A percentile compares a stretch with the other conserved stretches of the same genome.
phyloP scores from a whole-genome alignment of 2,329 filamentous ascomycete genomes.

The Pestalotiopsis sp. region DNA sequence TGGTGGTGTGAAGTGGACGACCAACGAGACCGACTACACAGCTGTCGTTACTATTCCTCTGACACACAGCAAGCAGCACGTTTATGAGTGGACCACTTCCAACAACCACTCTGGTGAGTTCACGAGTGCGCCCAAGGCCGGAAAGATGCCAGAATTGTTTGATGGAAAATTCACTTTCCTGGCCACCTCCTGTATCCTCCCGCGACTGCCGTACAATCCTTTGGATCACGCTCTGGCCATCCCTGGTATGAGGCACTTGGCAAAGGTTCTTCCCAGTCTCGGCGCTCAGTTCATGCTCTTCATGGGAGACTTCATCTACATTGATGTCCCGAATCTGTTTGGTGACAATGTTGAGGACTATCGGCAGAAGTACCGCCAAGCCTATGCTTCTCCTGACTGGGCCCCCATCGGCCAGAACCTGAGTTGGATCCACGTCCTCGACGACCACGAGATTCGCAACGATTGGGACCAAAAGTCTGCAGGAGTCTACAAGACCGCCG shows the following conservation, averaged over 20 bases:
- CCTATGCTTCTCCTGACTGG: constrained; percentile 98
- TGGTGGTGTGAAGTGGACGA: constrained; percentile 66
- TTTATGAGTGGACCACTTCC: constrained; percentile 83
- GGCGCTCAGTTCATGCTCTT: constrained; percentile 80
- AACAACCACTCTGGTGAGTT: constrained; percentile 88
- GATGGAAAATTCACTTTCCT: constrained; percentile 84
- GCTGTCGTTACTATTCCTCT: constrained; percentile 67
- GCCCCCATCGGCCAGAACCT: constrained; percentile 70
- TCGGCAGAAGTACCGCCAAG: constrained; percentile 86
- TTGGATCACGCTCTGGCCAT: constrained; percentile 82
- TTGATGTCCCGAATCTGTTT: constrained; percentile 83
- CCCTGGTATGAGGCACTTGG: constrained; percentile 76
- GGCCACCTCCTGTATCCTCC: constrained; percentile 90
- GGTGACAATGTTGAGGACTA: constrained; percentile 76
- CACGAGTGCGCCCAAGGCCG: constrained; percentile 71
- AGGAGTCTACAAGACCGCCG: constrained; percentile 76
- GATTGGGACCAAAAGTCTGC: constrained; percentile 87
- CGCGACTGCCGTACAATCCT: constrained; percentile 85
- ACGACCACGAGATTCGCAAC: constrained; percentile 95
- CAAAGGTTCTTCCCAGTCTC: constrained; percentile 70
- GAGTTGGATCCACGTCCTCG: constrained; percentile 97
- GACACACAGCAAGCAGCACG: constrained; percentile 65
- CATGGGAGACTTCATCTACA: constrained; percentile 86
- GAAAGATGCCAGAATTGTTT: constrained; percentile 59
- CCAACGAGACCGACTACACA: constrained; percentile 82